Percentiles rank a stretch among this genome's conserved stretches.
These are phyloP conservation scores for Achlya hypogyna DNA, from an alignment of 352 stramenopile species.

Conservation along the genomic window DNA sequence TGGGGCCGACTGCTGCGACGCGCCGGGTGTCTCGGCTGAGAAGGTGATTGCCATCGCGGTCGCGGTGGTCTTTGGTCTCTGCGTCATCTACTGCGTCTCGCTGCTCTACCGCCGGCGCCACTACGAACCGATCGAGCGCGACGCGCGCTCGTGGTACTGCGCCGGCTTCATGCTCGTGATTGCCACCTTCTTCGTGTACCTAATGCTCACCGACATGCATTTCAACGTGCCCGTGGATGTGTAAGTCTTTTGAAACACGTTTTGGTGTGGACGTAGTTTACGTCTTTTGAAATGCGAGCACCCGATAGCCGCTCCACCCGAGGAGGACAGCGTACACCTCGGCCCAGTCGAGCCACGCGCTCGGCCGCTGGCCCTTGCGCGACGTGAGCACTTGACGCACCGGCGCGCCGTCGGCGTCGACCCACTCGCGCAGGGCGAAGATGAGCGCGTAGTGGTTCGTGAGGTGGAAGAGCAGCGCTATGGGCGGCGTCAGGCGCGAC, in stretches of 20 bases:
- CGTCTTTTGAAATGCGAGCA: constrained; percentile 29
- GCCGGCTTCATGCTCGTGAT: constrained; percentile 43
- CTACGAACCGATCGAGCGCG: constrained; percentile 47
- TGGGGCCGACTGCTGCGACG: constrained; percentile 22
- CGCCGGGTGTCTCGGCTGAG: not conserved
- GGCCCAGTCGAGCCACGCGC: constrained; percentile 43
- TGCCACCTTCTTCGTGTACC: constrained; percentile 61
- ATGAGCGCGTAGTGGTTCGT: constrained; percentile 78
- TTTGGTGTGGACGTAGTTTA: not conserved
- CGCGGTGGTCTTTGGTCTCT: constrained; percentile 29
- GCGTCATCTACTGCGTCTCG: constrained; percentile 33
- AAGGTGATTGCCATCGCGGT: constrained; percentile 37
- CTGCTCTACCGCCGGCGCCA: constrained; percentile 59
- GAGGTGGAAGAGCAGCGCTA: constrained; percentile 51
- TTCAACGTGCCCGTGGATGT: not conserved
- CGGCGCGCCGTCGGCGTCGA: constrained; percentile 9
- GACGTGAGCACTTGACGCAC: constrained; percentile 45
- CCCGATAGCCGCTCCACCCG: constrained; percentile 54
- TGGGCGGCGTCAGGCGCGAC: not conserved
- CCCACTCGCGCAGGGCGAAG: constrained; percentile 53
- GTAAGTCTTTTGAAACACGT: not conserved
- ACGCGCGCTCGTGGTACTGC: constrained; percentile 61
- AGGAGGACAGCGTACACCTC: constrained; percentile 46
- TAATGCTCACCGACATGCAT: constrained; percentile 34
- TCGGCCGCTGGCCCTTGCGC: constrained; percentile 50